These are phyloP conservation scores for Aureobasidium zeae DNA, from an alignment of 2,329 filamentous ascomycete species.

Conservation along the genomic window DNA sequence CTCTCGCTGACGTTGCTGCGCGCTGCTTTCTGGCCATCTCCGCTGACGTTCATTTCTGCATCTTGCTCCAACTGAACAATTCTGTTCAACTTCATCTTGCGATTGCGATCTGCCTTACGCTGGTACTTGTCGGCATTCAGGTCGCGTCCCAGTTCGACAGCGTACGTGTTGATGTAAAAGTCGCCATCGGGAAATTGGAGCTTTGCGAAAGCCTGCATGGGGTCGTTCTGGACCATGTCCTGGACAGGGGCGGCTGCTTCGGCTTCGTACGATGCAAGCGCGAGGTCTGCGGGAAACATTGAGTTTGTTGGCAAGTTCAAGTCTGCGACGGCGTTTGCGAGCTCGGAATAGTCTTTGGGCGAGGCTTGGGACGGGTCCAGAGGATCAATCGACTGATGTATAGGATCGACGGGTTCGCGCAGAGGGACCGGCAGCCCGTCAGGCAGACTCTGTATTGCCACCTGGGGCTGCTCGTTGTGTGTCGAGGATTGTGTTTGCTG, in stretches of 20 bases:
- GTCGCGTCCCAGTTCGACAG: conserved; percentile 64
- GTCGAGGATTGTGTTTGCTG: conserved; percentile 9
- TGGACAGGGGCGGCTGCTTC: conserved; percentile 17
- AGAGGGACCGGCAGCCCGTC: neutral
- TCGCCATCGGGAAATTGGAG: conserved; percentile 66
- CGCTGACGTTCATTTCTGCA: conserved; percentile 7
- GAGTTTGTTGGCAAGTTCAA: conserved; percentile 7
- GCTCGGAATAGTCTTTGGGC: conserved; percentile 12
- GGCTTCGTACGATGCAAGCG: conserved; percentile 18
- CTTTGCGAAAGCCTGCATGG: conserved; percentile 53
- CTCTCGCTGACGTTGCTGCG: conserved; percentile 23
- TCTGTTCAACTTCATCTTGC: conserved; percentile 15
- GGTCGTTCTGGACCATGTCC: conserved; percentile 10
- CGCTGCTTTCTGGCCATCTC: conserved; percentile 8
- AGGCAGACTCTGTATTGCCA: neutral
- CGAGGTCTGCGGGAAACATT: conserved; percentile 12
- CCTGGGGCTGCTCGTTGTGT: neutral
- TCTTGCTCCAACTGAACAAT: conserved; percentile 20
- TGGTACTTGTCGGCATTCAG: conserved; percentile 41
- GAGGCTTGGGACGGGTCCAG: conserved; percentile 5
- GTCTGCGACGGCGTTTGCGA: conserved; percentile 9
- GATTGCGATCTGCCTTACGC: conserved; percentile 13
- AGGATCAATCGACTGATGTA: conserved; percentile 6
- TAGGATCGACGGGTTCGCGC: neutral
- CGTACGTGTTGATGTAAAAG: conserved; percentile 69